Evolutionary conservation across 176 grass and related monocot genomes (phyloP).

Genomic region (Pharus latifolius): DNA sequence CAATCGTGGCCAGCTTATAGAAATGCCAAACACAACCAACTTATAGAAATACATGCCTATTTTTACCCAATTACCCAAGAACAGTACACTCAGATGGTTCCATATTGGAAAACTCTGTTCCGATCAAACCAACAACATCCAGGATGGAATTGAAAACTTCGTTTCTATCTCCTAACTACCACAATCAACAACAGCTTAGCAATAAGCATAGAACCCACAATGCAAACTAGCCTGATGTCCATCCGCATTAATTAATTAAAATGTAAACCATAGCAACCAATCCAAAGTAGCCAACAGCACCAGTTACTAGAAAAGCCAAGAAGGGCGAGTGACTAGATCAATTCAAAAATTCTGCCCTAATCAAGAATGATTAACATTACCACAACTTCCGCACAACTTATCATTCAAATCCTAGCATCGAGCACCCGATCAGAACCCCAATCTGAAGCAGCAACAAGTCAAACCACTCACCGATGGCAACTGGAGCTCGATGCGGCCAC

Average conservation of each 20-base stretch:
- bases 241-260: background rate
- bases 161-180: no score
- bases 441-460: background rate
- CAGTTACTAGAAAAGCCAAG: no score
- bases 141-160: no score
- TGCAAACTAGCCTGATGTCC: background rate
- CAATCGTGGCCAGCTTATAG: background rate
- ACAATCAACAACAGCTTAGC: no score
- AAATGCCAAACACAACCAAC: conserved; percentile 1
- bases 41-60: background rate
- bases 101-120: no score
- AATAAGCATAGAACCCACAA: background rate
- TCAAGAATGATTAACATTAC: background rate
- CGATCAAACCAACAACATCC: no score
- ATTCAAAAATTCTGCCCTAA: background rate
- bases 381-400: background rate
- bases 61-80: no score
- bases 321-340: no score
- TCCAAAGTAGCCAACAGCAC: background rate
- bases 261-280: background rate
- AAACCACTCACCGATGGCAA: conserved; percentile 60
- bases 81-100: no score
- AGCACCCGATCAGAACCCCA: conserved; percentile 10
- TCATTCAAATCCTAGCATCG: background rate
- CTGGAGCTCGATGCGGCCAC: conserved; percentile 43